phyloP scores from a whole-genome alignment of 371 early-diverging fungal species.

The Mortierella polycephala region DNA sequence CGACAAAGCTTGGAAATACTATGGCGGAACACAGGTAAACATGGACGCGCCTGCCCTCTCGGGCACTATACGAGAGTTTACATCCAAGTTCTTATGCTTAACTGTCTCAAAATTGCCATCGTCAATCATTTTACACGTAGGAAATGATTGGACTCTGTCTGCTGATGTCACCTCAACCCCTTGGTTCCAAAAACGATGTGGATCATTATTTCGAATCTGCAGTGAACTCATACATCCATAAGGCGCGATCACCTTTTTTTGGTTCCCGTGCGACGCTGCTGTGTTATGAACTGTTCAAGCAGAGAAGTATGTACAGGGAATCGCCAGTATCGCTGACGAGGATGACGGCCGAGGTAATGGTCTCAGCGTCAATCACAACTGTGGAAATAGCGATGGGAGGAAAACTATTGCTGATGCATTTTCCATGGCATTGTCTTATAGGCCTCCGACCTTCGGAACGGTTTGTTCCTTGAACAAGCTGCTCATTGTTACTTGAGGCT shows the following conservation, averaged over 20 bases:
- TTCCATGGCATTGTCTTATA: constrained; percentile 13
- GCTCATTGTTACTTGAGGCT: constrained; percentile 79
- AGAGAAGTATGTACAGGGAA: constrained; percentile 73
- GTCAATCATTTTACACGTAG: constrained; percentile 28
- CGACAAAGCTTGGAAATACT: constrained; percentile 86
- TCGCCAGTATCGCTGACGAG: constrained; percentile 75
- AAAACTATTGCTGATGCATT: background rate
- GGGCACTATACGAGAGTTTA: too few species aligned
- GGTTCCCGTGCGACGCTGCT: constrained; percentile 81
- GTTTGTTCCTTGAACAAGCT: constrained; percentile 89
- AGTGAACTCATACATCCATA: constrained; percentile 73
- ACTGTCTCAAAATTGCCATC: too few species aligned
- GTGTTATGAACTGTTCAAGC: constrained; percentile 83
- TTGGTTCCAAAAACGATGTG: constrained; percentile 71
- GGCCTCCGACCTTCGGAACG: constrained; percentile 79
- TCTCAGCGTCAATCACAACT: background rate
- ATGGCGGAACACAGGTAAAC: constrained; percentile 80
- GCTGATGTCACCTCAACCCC: constrained; percentile 70
- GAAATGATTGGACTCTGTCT: constrained; percentile 94
- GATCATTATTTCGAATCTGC: constrained; percentile 85
- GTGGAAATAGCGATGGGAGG: too few species aligned
- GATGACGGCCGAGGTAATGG: constrained; percentile 77
- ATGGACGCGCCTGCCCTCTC: too few species aligned
- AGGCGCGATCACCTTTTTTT: constrained; percentile 70
- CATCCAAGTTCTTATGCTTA: too few species aligned